Percentiles rank a stretch among this genome's conserved stretches.
Conservation (phyloP, 2,329 filamentous ascomycete species). For the Pleomassaria siparia region DNA sequence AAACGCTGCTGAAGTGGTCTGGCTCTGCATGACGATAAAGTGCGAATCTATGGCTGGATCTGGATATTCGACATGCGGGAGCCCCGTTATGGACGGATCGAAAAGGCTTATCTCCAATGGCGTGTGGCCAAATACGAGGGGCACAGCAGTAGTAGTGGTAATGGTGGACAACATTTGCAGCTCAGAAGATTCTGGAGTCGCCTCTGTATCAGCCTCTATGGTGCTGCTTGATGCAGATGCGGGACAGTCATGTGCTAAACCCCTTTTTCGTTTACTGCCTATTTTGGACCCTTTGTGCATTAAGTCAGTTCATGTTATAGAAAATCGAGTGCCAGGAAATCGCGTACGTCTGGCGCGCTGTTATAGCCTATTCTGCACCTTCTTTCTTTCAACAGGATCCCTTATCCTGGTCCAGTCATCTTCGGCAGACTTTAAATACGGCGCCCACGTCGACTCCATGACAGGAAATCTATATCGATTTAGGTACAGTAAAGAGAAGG, state of each 20-base stretch:
- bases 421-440: background rate
- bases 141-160: background rate
- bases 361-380: constrained; percentile 1
- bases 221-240: background rate
- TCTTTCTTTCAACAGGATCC: background rate
- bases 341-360: background rate
- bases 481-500: background rate
- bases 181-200: background rate
- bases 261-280: background rate
- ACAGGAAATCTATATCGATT: background rate
- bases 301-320: background rate
- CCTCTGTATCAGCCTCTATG: background rate
- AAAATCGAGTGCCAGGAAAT: background rate
- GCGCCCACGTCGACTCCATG: background rate
- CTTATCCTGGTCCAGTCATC: constrained; percentile 1
- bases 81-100: background rate
- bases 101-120: background rate
- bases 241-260: background rate
- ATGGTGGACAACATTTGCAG: background rate
- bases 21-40: background rate
- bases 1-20: background rate
- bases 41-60: background rate
- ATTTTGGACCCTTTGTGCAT: background rate
- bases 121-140: background rate
- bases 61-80: too few species aligned